These are phyloP conservation scores for Xanthoconium purpureum DNA, from an alignment of 768 basidiomycete genomes.

Conservation along the genomic window DNA sequence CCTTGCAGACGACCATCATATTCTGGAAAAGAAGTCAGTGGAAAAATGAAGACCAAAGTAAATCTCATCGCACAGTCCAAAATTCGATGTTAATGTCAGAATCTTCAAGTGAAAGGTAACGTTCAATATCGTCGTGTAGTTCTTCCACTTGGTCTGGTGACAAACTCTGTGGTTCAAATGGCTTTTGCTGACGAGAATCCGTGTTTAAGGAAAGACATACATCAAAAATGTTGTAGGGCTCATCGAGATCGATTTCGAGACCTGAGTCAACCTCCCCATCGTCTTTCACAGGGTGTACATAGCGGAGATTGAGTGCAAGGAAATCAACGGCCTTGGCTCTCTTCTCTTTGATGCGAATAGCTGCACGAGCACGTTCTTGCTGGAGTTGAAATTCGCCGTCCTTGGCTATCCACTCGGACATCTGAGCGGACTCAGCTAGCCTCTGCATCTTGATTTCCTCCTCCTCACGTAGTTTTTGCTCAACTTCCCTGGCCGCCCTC, in stretches of 20 bases:
- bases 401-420: slow-evolving; percentile 97
- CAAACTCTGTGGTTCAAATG: slow-evolving; percentile 57
- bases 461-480: slow-evolving; percentile 84
- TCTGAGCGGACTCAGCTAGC: slow-evolving; percentile 90
- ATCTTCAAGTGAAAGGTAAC: slow-evolving; percentile 84
- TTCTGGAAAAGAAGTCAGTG: slow-evolving; percentile 49
- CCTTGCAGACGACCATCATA: slow-evolving; percentile 96
- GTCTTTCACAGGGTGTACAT: slow-evolving; percentile 74
- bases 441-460: slow-evolving; percentile 89
- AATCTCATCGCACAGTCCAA: slow-evolving; percentile 72
- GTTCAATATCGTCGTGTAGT: slow-evolving; percentile 90
- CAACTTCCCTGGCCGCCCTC: slow-evolving; percentile 89
- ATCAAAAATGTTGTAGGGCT: slow-evolving; percentile 96
- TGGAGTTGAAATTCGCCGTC: slow-evolving; percentile 97
- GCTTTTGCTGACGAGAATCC: not conserved
- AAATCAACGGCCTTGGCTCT: slow-evolving; percentile 99
- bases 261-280: slow-evolving; percentile 82
- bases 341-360: slow-evolving; percentile 93
- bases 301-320: slow-evolving; percentile 91
- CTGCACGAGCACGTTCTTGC: slow-evolving; percentile 85
- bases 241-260: slow-evolving; percentile 96
- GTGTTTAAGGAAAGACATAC: slow-evolving; percentile 43
- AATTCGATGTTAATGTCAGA: slow-evolving; percentile 88
- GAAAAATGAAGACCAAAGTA: not conserved
- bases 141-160: slow-evolving; percentile 87